Evolutionary conservation across 306 rosid genomes (phyloP), one percentile per base, ranked within the genome.

Genomic region (Dryas octopetala): DNA sequence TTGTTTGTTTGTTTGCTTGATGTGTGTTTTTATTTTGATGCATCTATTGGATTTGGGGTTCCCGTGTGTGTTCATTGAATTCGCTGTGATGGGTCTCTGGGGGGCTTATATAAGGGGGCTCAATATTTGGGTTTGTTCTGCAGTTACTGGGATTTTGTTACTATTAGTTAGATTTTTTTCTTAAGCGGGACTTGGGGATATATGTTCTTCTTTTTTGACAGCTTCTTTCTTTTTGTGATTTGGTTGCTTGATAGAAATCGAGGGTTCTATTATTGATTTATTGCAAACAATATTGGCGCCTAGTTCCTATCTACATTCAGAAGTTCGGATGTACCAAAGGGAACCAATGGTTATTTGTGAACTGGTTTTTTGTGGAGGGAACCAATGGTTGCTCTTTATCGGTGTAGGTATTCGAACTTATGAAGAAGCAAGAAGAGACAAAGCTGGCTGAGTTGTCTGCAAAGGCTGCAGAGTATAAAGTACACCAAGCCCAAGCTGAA

Each of bases 381-480:
- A 62, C 1, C 2, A 13, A 49, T 41, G 59, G 63, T 60, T 63
- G 9, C 60, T 43, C 16, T 60, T 9, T 64, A 5, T 43, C 70
- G 62, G 48, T 40, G 28, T 60, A 95, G 99, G 89, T 86, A 41
- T 88, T 92, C 77, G 97, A 90, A 58, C 57, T 78, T 43, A 63
- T 90, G 6, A 88, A 81, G 80, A 92, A 90, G 83, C 86, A 77
- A 83, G 99, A 95, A 84, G 99, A 90, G 85, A 89, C 96, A 1
- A 89, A 83, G 84, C 92, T 81, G 76, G 69, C 76, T 16, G 99
- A 89, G 79, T 66, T 92, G 83, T 78, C 85, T 19, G 83, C 93
- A 9, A 95, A 88, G 84, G 88, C 73, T 79, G 90, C 89, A 1
- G 97, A 95, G 90, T 90, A 81, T 60, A 89, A 85, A 62, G 91